Percentiles rank a stretch among this genome's conserved stretches.
phyloP scores from a whole-genome alignment of 1,284 basidiomycete genomes.

The Cryptococcus sp. region DNA sequence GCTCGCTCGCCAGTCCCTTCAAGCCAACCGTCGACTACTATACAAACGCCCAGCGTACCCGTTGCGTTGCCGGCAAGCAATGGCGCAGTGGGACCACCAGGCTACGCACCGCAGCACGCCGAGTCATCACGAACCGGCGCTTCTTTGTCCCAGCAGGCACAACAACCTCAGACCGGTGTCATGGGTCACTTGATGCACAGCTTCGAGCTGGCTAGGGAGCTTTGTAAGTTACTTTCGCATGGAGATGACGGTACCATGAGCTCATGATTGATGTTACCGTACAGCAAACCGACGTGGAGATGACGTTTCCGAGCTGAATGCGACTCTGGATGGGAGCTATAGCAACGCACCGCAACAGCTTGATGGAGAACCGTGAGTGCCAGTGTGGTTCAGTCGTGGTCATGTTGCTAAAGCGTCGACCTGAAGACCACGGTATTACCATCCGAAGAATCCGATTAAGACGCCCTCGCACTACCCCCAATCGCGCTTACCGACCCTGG shows the following conservation, averaged over 20 bases:
- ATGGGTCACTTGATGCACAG: slow-evolving; percentile 90
- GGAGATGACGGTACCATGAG: not conserved
- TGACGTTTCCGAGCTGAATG: slow-evolving; percentile 84
- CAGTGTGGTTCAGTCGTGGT: not conserved
- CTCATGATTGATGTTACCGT: slow-evolving; percentile 1
- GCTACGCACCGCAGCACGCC: slow-evolving; percentile 28
- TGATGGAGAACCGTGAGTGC: slow-evolving; percentile 88
- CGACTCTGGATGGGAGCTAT: slow-evolving; percentile 87
- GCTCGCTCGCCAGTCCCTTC: slow-evolving; percentile 23
- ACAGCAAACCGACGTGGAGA: slow-evolving; percentile 78
- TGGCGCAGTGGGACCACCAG: slow-evolving; percentile 14
- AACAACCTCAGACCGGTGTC: slow-evolving; percentile 56
- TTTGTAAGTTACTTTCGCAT: slow-evolving; percentile 62
- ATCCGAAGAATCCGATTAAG: slow-evolving; percentile 87
- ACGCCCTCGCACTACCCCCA: slow-evolving; percentile 97
- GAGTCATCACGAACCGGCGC: slow-evolving; percentile 58
- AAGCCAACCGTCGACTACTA: slow-evolving; percentile 8
- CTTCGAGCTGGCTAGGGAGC: slow-evolving; percentile 94
- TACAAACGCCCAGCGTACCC: slow-evolving; percentile 10
- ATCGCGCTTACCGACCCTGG: slow-evolving; percentile 75
- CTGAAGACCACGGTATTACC: slow-evolving; percentile 88
- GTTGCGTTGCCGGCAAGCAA: slow-evolving; percentile 8
- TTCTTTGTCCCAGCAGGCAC: slow-evolving; percentile 3
- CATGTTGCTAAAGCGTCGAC: slow-evolving; percentile 4
- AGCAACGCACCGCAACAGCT: slow-evolving; percentile 85